A percentile compares a stretch with the other conserved stretches of the same genome.
Evolutionary conservation across 2,329 filamentous ascomycete species (phyloP).

Genomic region (Cordyceps sp.): DNA sequence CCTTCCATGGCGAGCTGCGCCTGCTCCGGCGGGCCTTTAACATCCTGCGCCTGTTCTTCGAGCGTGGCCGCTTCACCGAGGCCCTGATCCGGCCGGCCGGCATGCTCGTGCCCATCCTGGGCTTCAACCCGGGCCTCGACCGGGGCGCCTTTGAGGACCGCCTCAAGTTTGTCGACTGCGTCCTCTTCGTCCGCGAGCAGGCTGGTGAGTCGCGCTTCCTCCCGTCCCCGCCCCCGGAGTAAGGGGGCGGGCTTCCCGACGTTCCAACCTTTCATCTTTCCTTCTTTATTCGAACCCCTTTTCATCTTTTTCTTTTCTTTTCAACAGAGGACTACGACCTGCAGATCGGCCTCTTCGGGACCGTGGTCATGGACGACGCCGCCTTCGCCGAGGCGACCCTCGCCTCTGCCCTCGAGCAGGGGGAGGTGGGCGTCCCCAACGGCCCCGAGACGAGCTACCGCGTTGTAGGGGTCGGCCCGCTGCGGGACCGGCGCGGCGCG

Average conservation of each 20-base stretch:
- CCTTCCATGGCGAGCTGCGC: background rate
- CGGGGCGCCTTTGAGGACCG: background rate
- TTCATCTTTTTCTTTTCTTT: too few species aligned
- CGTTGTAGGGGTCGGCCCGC: too few species aligned
- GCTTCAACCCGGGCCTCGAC: background rate
- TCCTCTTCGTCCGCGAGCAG: background rate
- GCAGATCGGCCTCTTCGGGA: too few species aligned
- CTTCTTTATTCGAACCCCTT: too few species aligned
- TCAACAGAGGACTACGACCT: too few species aligned
- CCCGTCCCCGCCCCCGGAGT: background rate
- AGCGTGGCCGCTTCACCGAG: background rate
- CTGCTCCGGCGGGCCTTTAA: background rate
- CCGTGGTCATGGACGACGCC: too few species aligned
- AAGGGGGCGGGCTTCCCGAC: background rate
- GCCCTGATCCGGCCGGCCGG: background rate
- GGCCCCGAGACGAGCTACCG: too few species aligned
- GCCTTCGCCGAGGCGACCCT: too few species aligned
- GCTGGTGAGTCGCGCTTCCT: background rate
- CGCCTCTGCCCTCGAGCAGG: too few species aligned
- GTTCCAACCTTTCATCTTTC: too few species aligned
- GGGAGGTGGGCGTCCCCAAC: too few species aligned
- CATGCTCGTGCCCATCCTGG: background rate
- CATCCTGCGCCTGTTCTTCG: background rate
- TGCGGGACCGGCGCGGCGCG: too few species aligned
- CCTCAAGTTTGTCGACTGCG: slow-evolving; percentile 1